Evolutionary conservation across 106 monocot species (phyloP).

Genomic region (Posidonia australis): DNA sequence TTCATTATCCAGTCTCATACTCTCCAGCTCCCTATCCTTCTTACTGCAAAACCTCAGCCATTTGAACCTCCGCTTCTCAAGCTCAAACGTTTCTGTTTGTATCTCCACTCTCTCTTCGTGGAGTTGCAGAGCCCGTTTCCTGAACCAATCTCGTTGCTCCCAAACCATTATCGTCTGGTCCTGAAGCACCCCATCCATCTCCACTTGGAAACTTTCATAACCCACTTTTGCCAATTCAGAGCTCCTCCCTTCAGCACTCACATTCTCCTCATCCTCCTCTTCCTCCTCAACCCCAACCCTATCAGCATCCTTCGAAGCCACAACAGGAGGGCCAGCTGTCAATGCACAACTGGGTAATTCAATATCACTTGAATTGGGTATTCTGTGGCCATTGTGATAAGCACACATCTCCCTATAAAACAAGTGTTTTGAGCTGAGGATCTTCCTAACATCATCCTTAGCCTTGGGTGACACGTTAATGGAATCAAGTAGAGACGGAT

Average conservation of each 20-base stretch:
- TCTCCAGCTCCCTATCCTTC: constrained; percentile 70
- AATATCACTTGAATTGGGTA: constrained; percentile 19
- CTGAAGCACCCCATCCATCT: constrained; percentile 26
- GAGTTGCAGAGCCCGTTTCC: constrained; percentile 22
- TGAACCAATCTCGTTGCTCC: constrained; percentile 29
- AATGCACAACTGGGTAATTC: background rate
- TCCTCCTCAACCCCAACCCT: constrained; percentile 9
- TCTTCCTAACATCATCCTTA: constrained; percentile 55
- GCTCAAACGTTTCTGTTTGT: constrained; percentile 29
- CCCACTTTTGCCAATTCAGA: background rate
- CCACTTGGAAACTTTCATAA: constrained; percentile 11
- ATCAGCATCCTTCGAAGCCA: background rate
- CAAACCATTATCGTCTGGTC: constrained; percentile 12
- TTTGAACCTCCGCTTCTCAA: constrained; percentile 46
- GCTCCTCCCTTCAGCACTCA: background rate
- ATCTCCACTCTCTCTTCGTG: constrained; percentile 37
- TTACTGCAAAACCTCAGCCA: constrained; percentile 62
- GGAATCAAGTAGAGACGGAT: constrained; percentile 46
- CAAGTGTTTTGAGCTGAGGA: constrained; percentile 61
- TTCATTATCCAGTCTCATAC: constrained; percentile 42
- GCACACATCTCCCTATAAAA: constrained; percentile 85
- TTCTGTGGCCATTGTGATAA: constrained; percentile 51
- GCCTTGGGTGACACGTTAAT: constrained; percentile 43
- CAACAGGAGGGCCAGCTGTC: background rate
- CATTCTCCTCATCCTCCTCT: constrained; percentile 14